Conservation (phyloP, 2,329 filamentous ascomycete genomes). For the Xylaria sp. region DNA sequence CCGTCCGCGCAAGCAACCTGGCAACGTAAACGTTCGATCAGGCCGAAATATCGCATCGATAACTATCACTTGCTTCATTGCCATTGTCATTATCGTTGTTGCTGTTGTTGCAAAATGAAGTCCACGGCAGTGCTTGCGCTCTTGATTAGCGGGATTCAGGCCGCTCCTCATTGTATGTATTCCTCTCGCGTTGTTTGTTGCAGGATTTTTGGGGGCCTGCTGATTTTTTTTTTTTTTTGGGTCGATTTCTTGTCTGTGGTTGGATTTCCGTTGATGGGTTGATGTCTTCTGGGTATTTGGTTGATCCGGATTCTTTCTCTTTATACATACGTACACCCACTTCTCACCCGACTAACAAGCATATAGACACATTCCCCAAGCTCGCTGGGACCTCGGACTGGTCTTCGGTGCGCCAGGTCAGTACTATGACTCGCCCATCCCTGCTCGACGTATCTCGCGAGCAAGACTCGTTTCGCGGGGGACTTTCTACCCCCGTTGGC, state of each 20-base stretch:
- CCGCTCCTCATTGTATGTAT: constrained; percentile 40
- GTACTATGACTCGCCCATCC: not conserved
- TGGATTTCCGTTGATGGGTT: not conserved
- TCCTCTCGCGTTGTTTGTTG: too few relatives aligned
- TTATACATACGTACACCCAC: too few relatives aligned
- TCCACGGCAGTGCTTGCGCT: constrained; percentile 28
- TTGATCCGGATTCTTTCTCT: too few relatives aligned
- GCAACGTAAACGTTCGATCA: not conserved
- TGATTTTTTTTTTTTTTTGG: not conserved
- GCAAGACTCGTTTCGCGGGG: constrained; percentile 1
- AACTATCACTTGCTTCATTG: too few relatives aligned
- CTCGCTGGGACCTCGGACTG: constrained; percentile 39
- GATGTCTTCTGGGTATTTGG: not conserved
- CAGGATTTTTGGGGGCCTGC: too few relatives aligned
- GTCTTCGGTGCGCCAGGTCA: constrained; percentile 42
- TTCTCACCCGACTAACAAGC: not conserved
- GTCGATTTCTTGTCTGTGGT: not conserved
- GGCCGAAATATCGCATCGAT: not conserved
- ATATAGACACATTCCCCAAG: constrained; percentile 41
- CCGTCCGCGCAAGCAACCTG: not conserved
- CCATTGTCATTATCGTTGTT: not conserved
- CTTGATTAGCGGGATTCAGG: constrained; percentile 30
- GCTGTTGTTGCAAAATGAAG: constrained; percentile 28
- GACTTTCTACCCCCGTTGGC: not conserved
- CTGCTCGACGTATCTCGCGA: not conserved